Evolutionary conservation across 23 red algal species (phyloP).

Genomic region (Gracilariopsis chorda): DNA sequence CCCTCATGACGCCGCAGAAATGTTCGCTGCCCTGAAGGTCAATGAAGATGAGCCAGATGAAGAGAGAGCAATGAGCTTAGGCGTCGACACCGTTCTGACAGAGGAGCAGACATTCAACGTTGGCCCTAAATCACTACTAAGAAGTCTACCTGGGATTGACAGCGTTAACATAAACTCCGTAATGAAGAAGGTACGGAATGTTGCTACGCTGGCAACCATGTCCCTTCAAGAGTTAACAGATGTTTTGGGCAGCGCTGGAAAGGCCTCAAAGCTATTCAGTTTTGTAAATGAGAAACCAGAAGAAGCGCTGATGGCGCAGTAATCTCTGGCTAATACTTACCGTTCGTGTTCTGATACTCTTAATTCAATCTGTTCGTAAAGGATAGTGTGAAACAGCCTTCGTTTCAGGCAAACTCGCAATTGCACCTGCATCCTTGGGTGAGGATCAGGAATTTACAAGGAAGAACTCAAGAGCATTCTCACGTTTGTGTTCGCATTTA

Average conservation of each 20-base stretch:
- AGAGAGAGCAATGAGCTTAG: slow-evolving; percentile 30
- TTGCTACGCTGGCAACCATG: slow-evolving; percentile 48
- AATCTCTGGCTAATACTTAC: too few species aligned
- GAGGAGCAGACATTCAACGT: slow-evolving; percentile 45
- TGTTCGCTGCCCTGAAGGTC: slow-evolving; percentile 73
- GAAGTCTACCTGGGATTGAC: slow-evolving; percentile 68
- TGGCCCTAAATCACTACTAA: slow-evolving; percentile 42
- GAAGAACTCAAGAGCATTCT: too few species aligned
- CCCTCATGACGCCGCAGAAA: slow-evolving; percentile 62
- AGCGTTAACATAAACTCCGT: slow-evolving; percentile 46
- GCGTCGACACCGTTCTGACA: slow-evolving; percentile 24
- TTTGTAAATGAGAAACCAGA: slow-evolving; percentile 64
- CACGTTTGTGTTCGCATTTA: too few species aligned
- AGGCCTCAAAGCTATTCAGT: slow-evolving; percentile 31
- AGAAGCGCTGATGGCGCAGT: slow-evolving; percentile 47
- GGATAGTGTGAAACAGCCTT: too few species aligned
- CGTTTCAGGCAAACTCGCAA: too few species aligned
- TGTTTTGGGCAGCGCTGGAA: slow-evolving; percentile 55
- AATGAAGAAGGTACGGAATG: slow-evolving; percentile 62
- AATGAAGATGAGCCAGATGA: slow-evolving; percentile 81
- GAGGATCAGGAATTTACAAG: too few species aligned
- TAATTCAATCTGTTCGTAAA: too few species aligned
- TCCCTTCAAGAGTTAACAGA: slow-evolving; percentile 30
- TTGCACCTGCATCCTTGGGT: too few species aligned
- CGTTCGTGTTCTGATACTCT: too few species aligned